A percentile compares a stretch with the other conserved stretches of the same genome.
phyloP scores from a whole-genome alignment of 805 yeast genomes.

The Wickerhamiella sergipiensis region DNA sequence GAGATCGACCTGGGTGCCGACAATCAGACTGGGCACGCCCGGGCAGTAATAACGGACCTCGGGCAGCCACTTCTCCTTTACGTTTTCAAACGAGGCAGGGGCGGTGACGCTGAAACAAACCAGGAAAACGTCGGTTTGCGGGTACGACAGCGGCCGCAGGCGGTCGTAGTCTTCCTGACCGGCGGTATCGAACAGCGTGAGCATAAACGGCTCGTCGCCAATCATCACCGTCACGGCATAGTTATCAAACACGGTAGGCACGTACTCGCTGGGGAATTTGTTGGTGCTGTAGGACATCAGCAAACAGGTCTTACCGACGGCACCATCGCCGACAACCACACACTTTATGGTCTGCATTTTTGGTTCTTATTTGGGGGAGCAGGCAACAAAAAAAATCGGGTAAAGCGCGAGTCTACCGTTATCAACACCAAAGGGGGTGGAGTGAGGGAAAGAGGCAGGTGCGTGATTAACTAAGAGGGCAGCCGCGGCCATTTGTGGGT shows the following conservation, averaged over 20 bases:
- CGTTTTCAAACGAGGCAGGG: conserved; percentile 95
- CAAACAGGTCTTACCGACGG: conserved; percentile 94
- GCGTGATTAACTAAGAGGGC: not conserved
- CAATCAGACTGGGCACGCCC: conserved; percentile 94
- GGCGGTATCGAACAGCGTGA: conserved; percentile 96
- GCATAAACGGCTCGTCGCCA: conserved; percentile 95
- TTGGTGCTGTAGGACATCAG: conserved; percentile 91
- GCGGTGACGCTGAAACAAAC: conserved; percentile 95
- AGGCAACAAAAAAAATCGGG: not conserved
- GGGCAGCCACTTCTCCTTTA: conserved; percentile 97
- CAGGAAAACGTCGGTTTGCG: conserved; percentile 91
- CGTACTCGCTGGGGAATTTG: conserved; percentile 95
- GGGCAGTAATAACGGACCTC: conserved; percentile 97
- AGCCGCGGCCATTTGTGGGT: not conserved
- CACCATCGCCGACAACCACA: conserved; percentile 99
- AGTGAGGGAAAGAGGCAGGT: not conserved
- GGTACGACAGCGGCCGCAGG: conserved; percentile 89
- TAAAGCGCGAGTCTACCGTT: not conserved
- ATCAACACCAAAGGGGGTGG: not conserved
- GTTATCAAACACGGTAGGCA: conserved; percentile 95
- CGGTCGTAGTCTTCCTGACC: conserved; percentile 99
- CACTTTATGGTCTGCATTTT: conserved; percentile 39
- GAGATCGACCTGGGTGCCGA: conserved; percentile 92
- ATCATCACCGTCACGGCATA: conserved; percentile 37
- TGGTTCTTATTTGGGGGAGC: not conserved